Percentiles rank a stretch among this genome's conserved stretches.
Evolutionary conservation across 371 early-diverging fungal genomes (phyloP).

Genomic region (Synchytrium microbalum): DNA sequence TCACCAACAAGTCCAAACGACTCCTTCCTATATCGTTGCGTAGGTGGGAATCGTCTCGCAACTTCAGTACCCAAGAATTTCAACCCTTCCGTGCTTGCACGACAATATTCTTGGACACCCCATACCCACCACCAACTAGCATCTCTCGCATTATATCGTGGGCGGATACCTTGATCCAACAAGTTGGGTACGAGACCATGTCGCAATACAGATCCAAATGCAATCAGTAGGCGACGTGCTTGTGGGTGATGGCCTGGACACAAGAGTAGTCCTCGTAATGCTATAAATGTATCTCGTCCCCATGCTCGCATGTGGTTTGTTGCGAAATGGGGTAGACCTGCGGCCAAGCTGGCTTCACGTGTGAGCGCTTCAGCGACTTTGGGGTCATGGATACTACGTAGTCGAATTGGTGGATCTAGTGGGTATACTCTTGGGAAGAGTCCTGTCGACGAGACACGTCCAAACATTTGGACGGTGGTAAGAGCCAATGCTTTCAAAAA

Average conservation of each 20-base stretch:
- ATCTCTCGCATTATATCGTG: conserved; percentile 94
- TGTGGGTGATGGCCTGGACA: conserved; percentile 72
- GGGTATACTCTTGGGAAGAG: conserved; percentile 55
- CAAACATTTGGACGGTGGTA: conserved; percentile 75
- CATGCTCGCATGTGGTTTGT: conserved; percentile 90
- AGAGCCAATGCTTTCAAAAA: conserved; percentile 67
- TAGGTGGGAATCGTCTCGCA: conserved; percentile 70
- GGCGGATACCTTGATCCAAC: conserved; percentile 67
- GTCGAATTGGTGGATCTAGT: conserved; percentile 12
- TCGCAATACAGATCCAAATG: conserved; percentile 79
- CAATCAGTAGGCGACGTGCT: conserved; percentile 75
- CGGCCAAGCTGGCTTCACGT: conserved; percentile 63
- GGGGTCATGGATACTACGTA: conserved; percentile 5
- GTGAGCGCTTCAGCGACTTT: neutral
- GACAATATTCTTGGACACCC: conserved; percentile 80
- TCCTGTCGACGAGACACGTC: conserved; percentile 67
- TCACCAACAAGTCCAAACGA: conserved; percentile 14
- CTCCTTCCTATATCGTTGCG: conserved; percentile 26
- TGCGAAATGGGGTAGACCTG: conserved; percentile 95
- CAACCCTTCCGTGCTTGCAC: conserved; percentile 60
- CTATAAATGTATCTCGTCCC: conserved; percentile 95
- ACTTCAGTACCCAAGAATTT: conserved; percentile 64
- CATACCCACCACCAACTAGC: conserved; percentile 95
- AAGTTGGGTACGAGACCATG: conserved; percentile 95
- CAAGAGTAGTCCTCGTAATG: conserved; percentile 76